Percentiles rank a stretch among this genome's conserved stretches.
Conservation (phyloP, 257 asterid genomes). For the Nicotiana tabacum region DNA sequence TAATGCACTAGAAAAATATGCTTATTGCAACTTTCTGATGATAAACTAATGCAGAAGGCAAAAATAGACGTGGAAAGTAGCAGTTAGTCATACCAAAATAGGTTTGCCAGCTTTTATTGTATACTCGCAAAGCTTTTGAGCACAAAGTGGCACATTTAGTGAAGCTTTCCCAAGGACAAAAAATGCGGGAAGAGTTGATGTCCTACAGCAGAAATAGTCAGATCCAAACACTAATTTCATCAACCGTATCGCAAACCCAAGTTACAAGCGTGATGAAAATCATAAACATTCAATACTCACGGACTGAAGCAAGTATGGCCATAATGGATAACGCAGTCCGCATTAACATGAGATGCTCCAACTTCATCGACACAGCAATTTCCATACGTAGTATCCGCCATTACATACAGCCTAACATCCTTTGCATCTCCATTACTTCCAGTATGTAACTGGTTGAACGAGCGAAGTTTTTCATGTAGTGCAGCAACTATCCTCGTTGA, state of each 20-base stretch:
- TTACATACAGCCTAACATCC: constrained; percentile 63
- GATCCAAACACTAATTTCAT: not conserved
- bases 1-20: not conserved
- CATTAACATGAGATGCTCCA: constrained; percentile 86
- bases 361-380: constrained; percentile 97
- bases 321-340: constrained; percentile 66
- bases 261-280: not conserved
- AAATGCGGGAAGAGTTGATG: constrained; percentile 75
- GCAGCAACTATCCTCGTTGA: constrained; percentile 53
- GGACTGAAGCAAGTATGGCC: constrained; percentile 95
- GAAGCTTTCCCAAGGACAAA: constrained; percentile 80
- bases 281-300: constrained; percentile 38
- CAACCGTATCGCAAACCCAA: not conserved
- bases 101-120: constrained; percentile 48
- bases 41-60: constrained; percentile 3
- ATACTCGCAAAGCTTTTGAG: constrained; percentile 32
- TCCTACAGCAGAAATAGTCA: constrained; percentile 39
- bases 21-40: not conserved
- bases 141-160: constrained; percentile 47
- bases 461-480: constrained; percentile 40
- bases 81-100: constrained; percentile 49
- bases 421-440: constrained; percentile 9
- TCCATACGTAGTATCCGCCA: constrained; percentile 95
- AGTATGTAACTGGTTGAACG: not conserved
- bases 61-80: not conserved